Percentiles rank a stretch among this genome's conserved stretches.
phyloP scores from a whole-genome alignment of 306 rosid species.

The Quercus mongolica region DNA sequence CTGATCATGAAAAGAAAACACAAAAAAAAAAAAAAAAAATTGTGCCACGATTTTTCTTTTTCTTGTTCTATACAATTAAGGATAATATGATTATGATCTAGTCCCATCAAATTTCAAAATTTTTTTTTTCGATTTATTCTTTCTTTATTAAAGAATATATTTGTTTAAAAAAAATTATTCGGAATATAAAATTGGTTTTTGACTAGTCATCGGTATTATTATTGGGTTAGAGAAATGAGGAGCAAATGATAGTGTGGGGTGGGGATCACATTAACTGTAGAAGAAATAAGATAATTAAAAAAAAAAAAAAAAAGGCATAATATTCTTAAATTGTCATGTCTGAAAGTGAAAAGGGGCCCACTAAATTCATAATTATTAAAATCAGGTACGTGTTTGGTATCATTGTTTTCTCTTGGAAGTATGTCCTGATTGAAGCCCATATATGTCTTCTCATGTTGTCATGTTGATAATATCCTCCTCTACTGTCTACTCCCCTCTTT shows the following conservation, averaged over 20 bases:
- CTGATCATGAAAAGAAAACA: too few species aligned
- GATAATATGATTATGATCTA: neutral
- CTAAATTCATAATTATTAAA: slow-evolving; percentile 21
- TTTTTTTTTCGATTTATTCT: neutral
- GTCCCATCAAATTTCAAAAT: neutral
- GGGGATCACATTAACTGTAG: slow-evolving; percentile 29
- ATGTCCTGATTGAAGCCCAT: slow-evolving; percentile 52
- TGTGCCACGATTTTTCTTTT: neutral
- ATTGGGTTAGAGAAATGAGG: slow-evolving; percentile 18
- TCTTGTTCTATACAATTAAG: neutral
- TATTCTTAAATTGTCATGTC: slow-evolving; percentile 58
- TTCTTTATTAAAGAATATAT: slow-evolving; percentile 14
- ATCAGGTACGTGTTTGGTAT: slow-evolving; percentile 38
- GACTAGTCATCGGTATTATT: slow-evolving; percentile 30
- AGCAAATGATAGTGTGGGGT: slow-evolving; percentile 7
- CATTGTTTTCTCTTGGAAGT: slow-evolving; percentile 52
- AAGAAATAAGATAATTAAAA: neutral
- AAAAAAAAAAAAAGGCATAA: neutral
- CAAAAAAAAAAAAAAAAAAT: neutral
- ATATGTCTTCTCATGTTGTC: slow-evolving; percentile 50
- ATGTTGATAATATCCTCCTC: slow-evolving; percentile 32
- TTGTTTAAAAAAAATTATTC: neutral
- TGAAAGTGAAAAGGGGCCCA: slow-evolving; percentile 22
- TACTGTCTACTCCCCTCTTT: slow-evolving; percentile 2
- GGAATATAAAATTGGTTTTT: neutral